Percentiles rank a stretch among this genome's conserved stretches.
Evolutionary conservation across 768 basidiomycete species (phyloP).

Genomic region (Lactarius hatsudake): DNA sequence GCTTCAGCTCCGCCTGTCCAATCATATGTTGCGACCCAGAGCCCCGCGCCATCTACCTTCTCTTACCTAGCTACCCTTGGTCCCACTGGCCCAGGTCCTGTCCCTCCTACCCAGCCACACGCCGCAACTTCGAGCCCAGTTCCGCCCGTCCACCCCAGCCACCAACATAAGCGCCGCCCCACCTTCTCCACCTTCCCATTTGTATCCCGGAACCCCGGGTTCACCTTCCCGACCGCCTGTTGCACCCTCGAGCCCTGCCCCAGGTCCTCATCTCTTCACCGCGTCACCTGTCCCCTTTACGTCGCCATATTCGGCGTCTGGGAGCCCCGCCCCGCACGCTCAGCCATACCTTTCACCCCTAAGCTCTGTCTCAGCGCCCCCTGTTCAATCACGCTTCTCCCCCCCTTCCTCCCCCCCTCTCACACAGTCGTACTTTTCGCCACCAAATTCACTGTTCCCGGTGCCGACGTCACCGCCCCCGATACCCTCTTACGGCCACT

Average conservation of each 20-base stretch:
- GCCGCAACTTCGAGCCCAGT: background rate
- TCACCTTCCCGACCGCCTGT: conserved; percentile 1
- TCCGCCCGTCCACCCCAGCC: background rate
- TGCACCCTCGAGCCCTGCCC: background rate
- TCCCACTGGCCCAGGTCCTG: background rate
- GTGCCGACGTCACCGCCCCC: conserved; percentile 12
- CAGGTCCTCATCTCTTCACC: background rate
- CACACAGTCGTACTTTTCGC: background rate
- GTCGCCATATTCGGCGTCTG: background rate
- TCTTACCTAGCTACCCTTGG: background rate
- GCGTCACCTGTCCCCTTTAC: background rate
- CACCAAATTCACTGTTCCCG: background rate
- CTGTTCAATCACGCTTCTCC: background rate
- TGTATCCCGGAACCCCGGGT: background rate
- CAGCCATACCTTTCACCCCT: conserved; percentile 10
- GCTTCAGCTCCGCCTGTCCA: background rate
- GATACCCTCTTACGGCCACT: background rate
- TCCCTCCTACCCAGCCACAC: background rate
- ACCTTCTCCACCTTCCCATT: background rate
- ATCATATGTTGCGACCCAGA: background rate
- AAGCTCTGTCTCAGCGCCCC: background rate
- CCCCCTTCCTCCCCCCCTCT: conserved; percentile 4
- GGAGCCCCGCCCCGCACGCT: background rate
- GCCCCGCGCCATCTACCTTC: conserved; percentile 6
- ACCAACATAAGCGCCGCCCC: background rate